A percentile compares a stretch with the other conserved stretches of the same genome.
Evolutionary conservation across 1,139 yeast genomes (phyloP).

Genomic region (Magnusiomyces ingens): DNA sequence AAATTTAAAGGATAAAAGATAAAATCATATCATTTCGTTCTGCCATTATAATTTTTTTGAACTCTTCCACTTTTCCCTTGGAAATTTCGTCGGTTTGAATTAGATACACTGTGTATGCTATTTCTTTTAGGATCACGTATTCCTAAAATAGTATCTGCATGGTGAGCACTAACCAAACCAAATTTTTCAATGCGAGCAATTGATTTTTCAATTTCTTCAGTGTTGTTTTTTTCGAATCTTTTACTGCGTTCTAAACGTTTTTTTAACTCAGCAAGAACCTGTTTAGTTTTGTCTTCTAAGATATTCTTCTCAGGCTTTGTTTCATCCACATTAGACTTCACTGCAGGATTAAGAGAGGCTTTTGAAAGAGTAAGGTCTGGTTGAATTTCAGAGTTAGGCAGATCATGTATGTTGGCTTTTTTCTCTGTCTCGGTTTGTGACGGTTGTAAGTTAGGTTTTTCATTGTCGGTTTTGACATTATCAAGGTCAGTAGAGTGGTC

Average conservation of each 20-base stretch:
- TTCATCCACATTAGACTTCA: conserved; percentile 41
- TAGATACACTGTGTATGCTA: neutral
- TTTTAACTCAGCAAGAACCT: conserved; percentile 61
- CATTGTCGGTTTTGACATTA: conserved; percentile 18
- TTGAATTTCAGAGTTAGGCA: conserved; percentile 13
- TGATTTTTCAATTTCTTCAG: conserved; percentile 40
- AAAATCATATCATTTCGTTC: neutral
- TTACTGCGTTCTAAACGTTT: conserved; percentile 66
- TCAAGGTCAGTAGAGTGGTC: conserved; percentile 19
- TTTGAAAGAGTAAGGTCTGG: neutral
- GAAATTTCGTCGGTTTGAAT: neutral
- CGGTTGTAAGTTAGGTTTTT: conserved; percentile 15
- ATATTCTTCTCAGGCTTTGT: conserved; percentile 19
- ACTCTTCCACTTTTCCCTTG: neutral
- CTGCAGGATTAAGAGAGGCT: neutral
- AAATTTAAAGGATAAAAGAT: no score
- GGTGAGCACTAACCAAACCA: conserved; percentile 49
- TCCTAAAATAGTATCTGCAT: conserved; percentile 5
- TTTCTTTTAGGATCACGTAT: neutral
- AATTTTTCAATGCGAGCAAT: conserved; percentile 72
- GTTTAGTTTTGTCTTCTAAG: conserved; percentile 30
- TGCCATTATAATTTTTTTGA: neutral
- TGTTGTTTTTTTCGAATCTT: conserved; percentile 58
- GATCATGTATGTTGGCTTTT: conserved; percentile 18
- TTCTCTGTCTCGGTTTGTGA: conserved; percentile 6